Evolutionary conservation across 345 rosid genomes (phyloP).

Genomic region (Odontarrhena argentea): DNA sequence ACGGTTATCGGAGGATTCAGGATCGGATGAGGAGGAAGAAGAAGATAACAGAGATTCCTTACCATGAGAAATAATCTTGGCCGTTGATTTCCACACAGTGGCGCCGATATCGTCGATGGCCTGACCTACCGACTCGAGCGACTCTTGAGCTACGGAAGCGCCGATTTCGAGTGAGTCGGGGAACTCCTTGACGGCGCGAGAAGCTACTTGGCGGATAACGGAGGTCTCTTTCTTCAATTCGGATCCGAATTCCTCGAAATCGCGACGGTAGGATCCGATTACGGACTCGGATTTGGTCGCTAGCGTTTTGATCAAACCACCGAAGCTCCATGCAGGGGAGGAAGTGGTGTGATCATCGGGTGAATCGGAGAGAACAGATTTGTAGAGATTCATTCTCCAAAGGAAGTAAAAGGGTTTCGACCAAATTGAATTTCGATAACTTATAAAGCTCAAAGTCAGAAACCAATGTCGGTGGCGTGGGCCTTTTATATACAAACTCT

Average conservation of each 20-base stretch:
- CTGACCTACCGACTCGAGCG: constrained; percentile 76
- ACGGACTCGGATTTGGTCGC: constrained; percentile 67
- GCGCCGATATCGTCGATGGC: constrained; percentile 80
- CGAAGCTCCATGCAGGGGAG: constrained; percentile 57
- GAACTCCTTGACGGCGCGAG: constrained; percentile 71
- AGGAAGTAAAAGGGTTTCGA: neutral
- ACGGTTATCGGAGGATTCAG: constrained; percentile 28
- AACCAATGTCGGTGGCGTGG: constrained; percentile 16
- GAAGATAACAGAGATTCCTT: constrained; percentile 47
- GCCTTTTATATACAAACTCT: no score
- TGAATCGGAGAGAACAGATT: constrained; percentile 58
- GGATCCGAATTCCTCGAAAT: constrained; percentile 73
- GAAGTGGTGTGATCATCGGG: constrained; percentile 30
- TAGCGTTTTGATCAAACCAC: constrained; percentile 53
- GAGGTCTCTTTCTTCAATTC: constrained; percentile 71
- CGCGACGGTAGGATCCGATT: constrained; percentile 67
- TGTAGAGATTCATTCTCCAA: constrained; percentile 69
- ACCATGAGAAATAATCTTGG: constrained; percentile 69
- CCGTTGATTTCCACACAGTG: constrained; percentile 76
- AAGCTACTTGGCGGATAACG: constrained; percentile 64
- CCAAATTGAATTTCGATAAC: neutral
- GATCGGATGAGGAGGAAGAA: constrained; percentile 26
- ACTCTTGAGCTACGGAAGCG: constrained; percentile 75
- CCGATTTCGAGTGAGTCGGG: constrained; percentile 69
- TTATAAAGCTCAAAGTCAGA: neutral